Base-by-base conservation (phyloP, 306 rosid species). In the Mucuna pruriens region DNA sequence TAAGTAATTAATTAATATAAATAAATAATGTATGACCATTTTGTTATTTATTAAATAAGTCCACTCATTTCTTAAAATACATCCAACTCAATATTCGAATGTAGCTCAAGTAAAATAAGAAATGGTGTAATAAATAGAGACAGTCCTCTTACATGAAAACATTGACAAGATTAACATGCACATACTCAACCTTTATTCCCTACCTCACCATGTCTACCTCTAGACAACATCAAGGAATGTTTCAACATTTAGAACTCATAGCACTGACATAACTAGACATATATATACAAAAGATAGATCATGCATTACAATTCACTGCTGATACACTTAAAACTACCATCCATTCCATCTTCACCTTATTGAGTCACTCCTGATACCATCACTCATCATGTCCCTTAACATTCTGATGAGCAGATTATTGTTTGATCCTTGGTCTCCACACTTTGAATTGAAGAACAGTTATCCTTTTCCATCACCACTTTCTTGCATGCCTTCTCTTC, bases 311-410 rank as follows among this genome's bases (percentile, higher is more conserved):
- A 51, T 63, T 42, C 26, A 4, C 44, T 79, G 49, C 55, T 52
- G 52, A 61, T 61, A 75, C 46, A 73, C 75, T 40, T 31, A 31
- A 45, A 33, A 20, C 61, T 34, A 65, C 25, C 55, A 71, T 77
- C 34, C 54, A 42, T 74, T 60, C 26, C 3, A 49, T n/a, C 62
- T 31, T 54, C 54, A 64, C 71, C 65, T 85, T 82, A 82, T 82
- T 82, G 62, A 52, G 34, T 11, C 20, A 78, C 31, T 13, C 46
- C 17, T 16, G 63, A 48, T 5, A 85, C 48, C 58, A 75, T 16
- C 7, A 60, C 58, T 72, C 19, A 77, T 12, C n/a, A n/a, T n/a
- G n/a, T n/a, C n/a, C 51, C 45, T 85, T 60, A 73, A 49, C 81
- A 81, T 73, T 82, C 78, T 81, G 55, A 15, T 46, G 63, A 75